Evolutionary conservation across 768 basidiomycete species (phyloP).

Genomic region (Agrocybe praecox): DNA sequence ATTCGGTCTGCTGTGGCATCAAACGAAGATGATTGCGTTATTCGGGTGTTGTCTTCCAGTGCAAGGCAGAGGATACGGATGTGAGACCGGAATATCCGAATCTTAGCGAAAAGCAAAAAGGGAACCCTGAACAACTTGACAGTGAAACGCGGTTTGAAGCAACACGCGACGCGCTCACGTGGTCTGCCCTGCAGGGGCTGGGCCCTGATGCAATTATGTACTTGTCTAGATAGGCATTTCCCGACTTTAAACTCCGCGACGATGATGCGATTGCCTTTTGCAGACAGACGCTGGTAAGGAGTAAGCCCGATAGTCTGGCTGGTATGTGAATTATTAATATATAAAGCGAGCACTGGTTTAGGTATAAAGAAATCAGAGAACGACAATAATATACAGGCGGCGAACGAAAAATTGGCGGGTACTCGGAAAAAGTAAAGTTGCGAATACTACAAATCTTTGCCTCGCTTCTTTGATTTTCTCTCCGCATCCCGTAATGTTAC

Average conservation of each 20-base stretch:
- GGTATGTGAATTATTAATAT: neutral
- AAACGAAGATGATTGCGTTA: neutral
- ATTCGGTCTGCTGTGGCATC: conserved; percentile 54
- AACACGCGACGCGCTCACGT: neutral
- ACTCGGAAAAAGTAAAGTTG: neutral
- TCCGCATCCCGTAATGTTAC: conserved; percentile 43
- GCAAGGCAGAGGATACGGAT: neutral
- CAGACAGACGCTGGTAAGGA: neutral
- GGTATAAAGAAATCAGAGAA: no score
- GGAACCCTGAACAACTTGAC: neutral
- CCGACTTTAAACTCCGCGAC: neutral
- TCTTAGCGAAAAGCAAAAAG: neutral
- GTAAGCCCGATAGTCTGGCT: neutral
- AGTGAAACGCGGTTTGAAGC: neutral
- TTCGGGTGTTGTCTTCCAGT: no score
- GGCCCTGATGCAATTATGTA: neutral
- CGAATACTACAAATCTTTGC: conserved; percentile 11
- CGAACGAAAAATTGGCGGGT: neutral
- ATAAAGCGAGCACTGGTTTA: neutral
- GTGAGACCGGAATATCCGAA: neutral
- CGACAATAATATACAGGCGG: neutral
- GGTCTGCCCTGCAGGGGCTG: neutral
- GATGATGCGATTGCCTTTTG: neutral
- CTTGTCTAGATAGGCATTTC: neutral
- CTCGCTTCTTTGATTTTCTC: conserved; percentile 39